Base-by-base conservation (phyloP, 2,329 filamentous ascomycete genomes). In the Pseudogymnoascus sp. region DNA sequence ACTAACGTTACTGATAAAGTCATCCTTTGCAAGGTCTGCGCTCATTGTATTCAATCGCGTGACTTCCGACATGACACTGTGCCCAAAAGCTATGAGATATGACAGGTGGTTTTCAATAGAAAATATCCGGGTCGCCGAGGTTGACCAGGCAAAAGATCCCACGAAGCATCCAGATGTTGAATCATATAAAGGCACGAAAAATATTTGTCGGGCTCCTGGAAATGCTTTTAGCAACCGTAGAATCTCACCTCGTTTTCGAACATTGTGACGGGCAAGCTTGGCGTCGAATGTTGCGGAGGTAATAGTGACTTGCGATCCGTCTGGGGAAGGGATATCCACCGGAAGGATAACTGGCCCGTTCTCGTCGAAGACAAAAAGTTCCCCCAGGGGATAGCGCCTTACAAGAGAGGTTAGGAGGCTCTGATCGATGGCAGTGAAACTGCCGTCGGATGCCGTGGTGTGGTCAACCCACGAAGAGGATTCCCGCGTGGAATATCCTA, bases 121-220 rank as follows among this genome's bases (percentile, higher is more conserved):
- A 26, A 69, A 69, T 7, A 68, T 66, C 16, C 67, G 67, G 2
- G 63, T 45, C 6, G 68, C 52, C 11, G 63, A 64, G 61, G 62
- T 61, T 52, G 61, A 67, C 69, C 69, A 71, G 5, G 74, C 74
- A 31, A 67, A 68, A 0, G 74, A 73, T 23, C 62, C 33, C 1
- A 70, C 63, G 33, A 71, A 71, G 31, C 65, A 67, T 4, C 64
- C 66, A 11, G 69, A 64, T 65, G 61, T 69, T 68, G 69, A 67
- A 66, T 72, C 70, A 68, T 68, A 72, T 8, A 72, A 43, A 6
- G 70, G 70, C 4, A 72, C 52, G 38, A 72, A 72, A 11, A 72
- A 68, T 10, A 71, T 68, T 63, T 72, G 70, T 29, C 67, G 66
- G 12, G 68, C 68, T 59, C 66, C 65, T 8, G 65, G 64, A 35